Base-by-base conservation (phyloP, 2,329 filamentous ascomycete genomes). In the Botrytis deweyae region DNA sequence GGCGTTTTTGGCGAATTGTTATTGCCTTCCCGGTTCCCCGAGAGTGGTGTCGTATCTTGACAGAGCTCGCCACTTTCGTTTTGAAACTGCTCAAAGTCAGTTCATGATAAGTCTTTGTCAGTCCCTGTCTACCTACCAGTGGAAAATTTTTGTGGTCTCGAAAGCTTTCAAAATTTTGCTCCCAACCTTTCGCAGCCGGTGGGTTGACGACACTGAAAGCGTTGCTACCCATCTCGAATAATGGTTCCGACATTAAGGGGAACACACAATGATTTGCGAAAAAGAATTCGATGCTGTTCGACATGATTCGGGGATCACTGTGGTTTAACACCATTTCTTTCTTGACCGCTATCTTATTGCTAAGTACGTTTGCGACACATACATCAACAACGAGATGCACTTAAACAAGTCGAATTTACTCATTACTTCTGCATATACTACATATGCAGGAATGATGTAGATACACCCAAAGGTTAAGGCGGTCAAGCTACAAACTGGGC, bases 141-240 rank as follows among this genome's bases (percentile, higher is more conserved):
- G 74, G 74, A 55, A 74, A 77, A 52, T 77, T 78, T 68, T 78
- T 76, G 67, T 76, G 74, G 49, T 63, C 73, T 55, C 62, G 70
- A 69, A 77, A 78, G 18, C 77, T 77, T 73, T 78, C 78, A 40
- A 78, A 25, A 20, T 78, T 68, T 18, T 78, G 74, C 33, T 78
- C 76, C 78, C 78, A 79, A 42, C 44, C 74, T n/a, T 76, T 74
- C 52, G 40, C 61, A 64, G 66, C 62, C 42, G 76, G 67, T 46
- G 74, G 65, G 72, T 77, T 73, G 72, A 71, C 76, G 55, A 76
- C 64, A 75, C 76, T 76, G 79, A 78, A 81, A 73, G 78, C 76
- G 70, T 79, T 79, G 68, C 79, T 79, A 74, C 76, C 76, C 79
- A 81, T 81, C 55, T 80, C 75, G 73, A 78, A 71, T 77, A 79